Evolutionary conservation across 139 green algal species (phyloP).

Genomic region (Chlorella vulgaris): DNA sequence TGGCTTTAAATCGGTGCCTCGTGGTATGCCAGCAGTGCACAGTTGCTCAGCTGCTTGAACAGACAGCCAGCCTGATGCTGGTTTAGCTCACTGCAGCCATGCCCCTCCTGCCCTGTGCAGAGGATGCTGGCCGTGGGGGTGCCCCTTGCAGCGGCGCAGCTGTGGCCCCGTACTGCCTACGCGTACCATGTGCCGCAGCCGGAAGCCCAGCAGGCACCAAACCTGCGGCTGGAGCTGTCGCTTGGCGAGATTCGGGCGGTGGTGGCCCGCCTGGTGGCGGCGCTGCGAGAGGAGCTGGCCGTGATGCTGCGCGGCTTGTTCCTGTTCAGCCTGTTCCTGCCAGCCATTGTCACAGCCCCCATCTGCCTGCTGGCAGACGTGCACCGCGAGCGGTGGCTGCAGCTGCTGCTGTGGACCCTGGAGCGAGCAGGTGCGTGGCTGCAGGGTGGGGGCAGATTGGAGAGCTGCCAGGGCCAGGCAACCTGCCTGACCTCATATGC

Average conservation of each 20-base stretch:
- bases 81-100: too few relatives aligned
- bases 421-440: conserved; percentile 53
- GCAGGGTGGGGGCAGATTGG: neutral
- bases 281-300: conserved; percentile 8
- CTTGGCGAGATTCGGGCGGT: conserved; percentile 11
- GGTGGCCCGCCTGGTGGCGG: neutral
- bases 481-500: too few relatives aligned
- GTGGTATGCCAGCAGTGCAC: too few relatives aligned
- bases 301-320: conserved; percentile 46
- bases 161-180: conserved; percentile 20
- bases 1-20: too few relatives aligned
- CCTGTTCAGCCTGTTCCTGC: conserved; percentile 72
- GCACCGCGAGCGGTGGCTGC: conserved; percentile 60
- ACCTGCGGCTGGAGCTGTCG: neutral
- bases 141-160: conserved; percentile 37
- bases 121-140: conserved; percentile 35
- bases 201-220: neutral
- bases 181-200: conserved; percentile 1
- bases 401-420: conserved; percentile 79
- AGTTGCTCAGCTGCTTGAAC: too few relatives aligned
- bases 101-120: too few relatives aligned
- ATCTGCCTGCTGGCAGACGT: conserved; percentile 44
- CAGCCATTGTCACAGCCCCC: conserved; percentile 51
- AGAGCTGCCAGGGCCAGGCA: too few relatives aligned
- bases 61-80: too few relatives aligned